These are phyloP conservation scores for Marsdenia floribunda DNA, from an alignment of 257 asterid genomes.

Conservation along the genomic window DNA sequence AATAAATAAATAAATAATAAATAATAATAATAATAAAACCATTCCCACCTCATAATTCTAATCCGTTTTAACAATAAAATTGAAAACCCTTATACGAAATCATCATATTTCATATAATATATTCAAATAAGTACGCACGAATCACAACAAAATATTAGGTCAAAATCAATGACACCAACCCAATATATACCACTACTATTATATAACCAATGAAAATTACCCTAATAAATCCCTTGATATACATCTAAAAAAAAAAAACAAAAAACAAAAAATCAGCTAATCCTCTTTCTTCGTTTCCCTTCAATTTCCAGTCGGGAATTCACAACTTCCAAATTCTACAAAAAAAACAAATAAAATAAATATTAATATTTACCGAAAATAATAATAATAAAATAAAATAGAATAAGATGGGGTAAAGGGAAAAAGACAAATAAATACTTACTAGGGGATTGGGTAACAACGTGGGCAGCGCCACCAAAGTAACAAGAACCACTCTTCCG, in stretches of 20 bases:
- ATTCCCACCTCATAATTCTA: not conserved
- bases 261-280: not conserved
- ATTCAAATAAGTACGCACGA: not conserved
- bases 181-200: not conserved
- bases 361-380: too few species aligned
- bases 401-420: too few species aligned
- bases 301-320: slow-evolving; percentile 22
- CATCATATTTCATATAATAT: not conserved
- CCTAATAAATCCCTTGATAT: not conserved
- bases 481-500: slow-evolving; percentile 62
- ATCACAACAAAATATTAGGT: not conserved
- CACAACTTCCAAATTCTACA: slow-evolving; percentile 18
- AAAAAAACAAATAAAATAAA: too few species aligned
- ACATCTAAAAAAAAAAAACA: too few species aligned
- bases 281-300: not conserved
- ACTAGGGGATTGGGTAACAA: slow-evolving; percentile 73
- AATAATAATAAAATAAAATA: too few species aligned
- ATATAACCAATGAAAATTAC: not conserved
- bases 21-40: not conserved
- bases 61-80: not conserved
- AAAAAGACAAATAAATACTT: slow-evolving; percentile 19
- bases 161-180: not conserved
- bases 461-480: slow-evolving; percentile 71
- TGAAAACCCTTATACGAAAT: too few species aligned
- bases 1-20: too few species aligned